Evolutionary conservation across 192 early-diverging fungal species (phyloP), one percentile per base, ranked within the genome.

Genomic region (Backusella mclennaniae): DNA sequence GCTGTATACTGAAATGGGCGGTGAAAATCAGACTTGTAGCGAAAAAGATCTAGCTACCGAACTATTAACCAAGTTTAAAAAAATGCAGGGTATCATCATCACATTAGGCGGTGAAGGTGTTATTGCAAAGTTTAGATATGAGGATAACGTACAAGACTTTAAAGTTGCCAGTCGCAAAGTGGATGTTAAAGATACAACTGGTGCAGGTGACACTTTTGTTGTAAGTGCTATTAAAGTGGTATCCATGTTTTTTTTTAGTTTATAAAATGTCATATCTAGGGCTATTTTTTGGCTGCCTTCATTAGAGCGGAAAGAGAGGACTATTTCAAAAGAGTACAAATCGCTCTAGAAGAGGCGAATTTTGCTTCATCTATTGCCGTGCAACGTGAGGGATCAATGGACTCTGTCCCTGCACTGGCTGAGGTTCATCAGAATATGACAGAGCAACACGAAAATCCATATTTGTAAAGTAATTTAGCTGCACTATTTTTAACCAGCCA

Each of bases 81-180:
- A 73, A 53, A 81, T 92, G 46, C 80, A 86, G 29, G 85, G 89
- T n/a, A 85, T 91, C 14, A 82, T 94, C 9, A 78, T 94, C 19
- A 95, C 94, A 0, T 74, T 93, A 1, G 94, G 94, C 21, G 79
- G 83, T 8, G 83, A 93, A 17, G 94, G 94, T 31, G 85, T 89
- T 1, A 76, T 89, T 21, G 88, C 88, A 0, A 76, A 73, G 67
- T 84, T 85, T 63, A 77, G 83, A 29, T 66, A 82, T 6, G 74
- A 86, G 26, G 79, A 79, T 42, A 76, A 81, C 12, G 59, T 67
- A 1, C 79, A 74, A 19, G 80, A 84, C 39, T 88, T 84, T 59
- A 69, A 73, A 7, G 75, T 87, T 63, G 77, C 84, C 1, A 75
- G 84, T 26, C 83, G 85, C 7, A 85, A 88, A 67, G 78, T 79